Base-by-base conservation (phyloP, 2,329 filamentous ascomycete species). In the Daldinia sp. region DNA sequence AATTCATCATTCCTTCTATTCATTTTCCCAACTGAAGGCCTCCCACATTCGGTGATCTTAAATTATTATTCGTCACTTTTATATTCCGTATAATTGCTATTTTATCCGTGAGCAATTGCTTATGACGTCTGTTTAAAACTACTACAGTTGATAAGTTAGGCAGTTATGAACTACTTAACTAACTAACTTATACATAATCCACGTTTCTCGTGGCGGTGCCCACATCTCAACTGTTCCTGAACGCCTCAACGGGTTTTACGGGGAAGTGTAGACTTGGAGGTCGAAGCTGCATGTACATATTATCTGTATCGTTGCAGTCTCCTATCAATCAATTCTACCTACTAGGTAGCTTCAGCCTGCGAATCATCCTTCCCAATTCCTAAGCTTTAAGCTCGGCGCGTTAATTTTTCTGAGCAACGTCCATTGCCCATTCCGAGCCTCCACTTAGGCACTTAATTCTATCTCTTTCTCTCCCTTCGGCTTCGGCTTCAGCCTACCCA, bases 241-340 rank as follows among this genome's bases (percentile, higher is more conserved):
- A 56, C 59, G 18, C 20, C 60, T 62, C 56, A 41, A 66, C 57
- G 33, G 62, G 12, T 65, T 56, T 60, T 35, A 66, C 63, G 46
- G 65, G 62, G 65, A 69, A 58, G 35, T 50, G 20, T 23, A 23
- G 20, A 23, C 20, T 23, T 23, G 15, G 48, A 63, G 10, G 33
- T 10, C 6, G 33, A 35, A 35, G 61, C 46, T 68, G 57, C 57
- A 63, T 65, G 44, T 67, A 42, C 48, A 56, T 23, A 23, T 35
- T 35, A 26, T 23, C 50, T 23, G 18, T 37, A 59, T 63, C 42
- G 59, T 66, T 60, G 30, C 63, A 48, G 50, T 54, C 39, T 65
- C 41, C 51, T 56, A 44, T 56, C 54, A 63, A 46, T 53, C 39
- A 7, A 35, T 33, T 33, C 30, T 33, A 33, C 30, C 30, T 33